Percentiles rank a stretch among this genome's conserved stretches.
These are phyloP conservation scores for Tulasnella sp. DNA, from an alignment of 768 basidiomycete species.

Conservation along the genomic window DNA sequence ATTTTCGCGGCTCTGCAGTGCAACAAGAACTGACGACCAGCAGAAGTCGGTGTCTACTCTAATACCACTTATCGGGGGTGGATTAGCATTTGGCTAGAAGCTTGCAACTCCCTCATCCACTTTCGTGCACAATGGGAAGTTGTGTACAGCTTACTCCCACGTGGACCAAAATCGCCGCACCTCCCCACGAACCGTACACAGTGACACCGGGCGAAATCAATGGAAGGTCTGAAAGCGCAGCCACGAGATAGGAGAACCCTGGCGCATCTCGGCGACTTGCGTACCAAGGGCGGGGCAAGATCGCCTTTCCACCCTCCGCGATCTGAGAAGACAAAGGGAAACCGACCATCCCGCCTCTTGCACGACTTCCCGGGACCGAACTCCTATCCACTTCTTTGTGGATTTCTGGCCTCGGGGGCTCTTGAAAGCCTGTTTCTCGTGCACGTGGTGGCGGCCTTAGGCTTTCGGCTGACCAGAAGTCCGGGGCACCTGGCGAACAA, in stretches of 20 bases:
- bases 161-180: no score
- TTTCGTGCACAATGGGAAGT: background rate
- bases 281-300: background rate
- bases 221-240: background rate
- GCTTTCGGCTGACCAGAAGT: no score
- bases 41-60: background rate
- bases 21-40: background rate
- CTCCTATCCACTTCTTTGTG: no score
- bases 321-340: background rate
- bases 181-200: background rate
- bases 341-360: no score
- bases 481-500: no score
- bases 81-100: background rate
- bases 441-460: no score
- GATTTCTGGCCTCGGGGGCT: no score
- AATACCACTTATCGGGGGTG: background rate
- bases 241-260: background rate
- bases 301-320: background rate
- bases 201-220: background rate
- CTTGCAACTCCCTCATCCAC: background rate
- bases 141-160: background rate
- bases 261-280: background rate
- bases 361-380: no score
- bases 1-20: background rate
- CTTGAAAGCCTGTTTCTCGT: no score